These are phyloP conservation scores for Pyrenopolyporus hunteri DNA, from an alignment of 495 filamentous ascomycete species.

Conservation along the genomic window DNA sequence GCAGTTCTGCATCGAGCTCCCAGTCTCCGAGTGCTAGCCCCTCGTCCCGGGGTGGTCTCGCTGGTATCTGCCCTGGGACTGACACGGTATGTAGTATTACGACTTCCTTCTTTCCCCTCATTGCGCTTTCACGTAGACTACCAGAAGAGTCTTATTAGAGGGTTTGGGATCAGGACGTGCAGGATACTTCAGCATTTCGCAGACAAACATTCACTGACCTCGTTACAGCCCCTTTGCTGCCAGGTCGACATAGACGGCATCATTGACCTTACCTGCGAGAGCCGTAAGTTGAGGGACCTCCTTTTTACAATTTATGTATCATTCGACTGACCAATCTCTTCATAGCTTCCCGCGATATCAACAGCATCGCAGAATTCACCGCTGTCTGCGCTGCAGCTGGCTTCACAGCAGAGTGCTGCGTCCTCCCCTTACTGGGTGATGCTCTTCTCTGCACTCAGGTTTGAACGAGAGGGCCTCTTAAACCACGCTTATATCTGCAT, in stretches of 20 bases:
- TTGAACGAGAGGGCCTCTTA: not conserved
- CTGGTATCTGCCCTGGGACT: conserved; percentile 10
- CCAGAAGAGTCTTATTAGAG: no score
- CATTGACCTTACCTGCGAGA: conserved; percentile 24
- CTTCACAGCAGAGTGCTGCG: conserved; percentile 32
- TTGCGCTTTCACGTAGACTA: not conserved
- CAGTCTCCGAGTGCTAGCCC: not conserved
- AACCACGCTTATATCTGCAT: not conserved
- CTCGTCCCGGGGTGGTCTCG: not conserved
- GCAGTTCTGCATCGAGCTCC: not conserved
- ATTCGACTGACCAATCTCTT: conserved; percentile 3
- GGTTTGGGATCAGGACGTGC: no score
- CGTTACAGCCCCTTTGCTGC: conserved; percentile 29
- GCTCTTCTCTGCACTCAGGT: conserved; percentile 25
- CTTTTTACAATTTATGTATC: no score
- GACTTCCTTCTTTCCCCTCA: not conserved
- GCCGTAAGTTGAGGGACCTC: conserved; percentile 23
- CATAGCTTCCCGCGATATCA: conserved; percentile 17
- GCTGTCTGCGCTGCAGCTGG: conserved; percentile 7
- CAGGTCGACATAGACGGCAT: conserved; percentile 27
- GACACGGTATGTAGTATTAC: conserved; percentile 6
- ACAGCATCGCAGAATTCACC: conserved; percentile 20
- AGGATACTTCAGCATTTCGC: not conserved
- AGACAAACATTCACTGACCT: not conserved
- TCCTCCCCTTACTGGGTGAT: conserved; percentile 8